These are phyloP conservation scores for Phytopythium mirpurense DNA, from an alignment of 352 stramenopile genomes.

Conservation along the genomic window DNA sequence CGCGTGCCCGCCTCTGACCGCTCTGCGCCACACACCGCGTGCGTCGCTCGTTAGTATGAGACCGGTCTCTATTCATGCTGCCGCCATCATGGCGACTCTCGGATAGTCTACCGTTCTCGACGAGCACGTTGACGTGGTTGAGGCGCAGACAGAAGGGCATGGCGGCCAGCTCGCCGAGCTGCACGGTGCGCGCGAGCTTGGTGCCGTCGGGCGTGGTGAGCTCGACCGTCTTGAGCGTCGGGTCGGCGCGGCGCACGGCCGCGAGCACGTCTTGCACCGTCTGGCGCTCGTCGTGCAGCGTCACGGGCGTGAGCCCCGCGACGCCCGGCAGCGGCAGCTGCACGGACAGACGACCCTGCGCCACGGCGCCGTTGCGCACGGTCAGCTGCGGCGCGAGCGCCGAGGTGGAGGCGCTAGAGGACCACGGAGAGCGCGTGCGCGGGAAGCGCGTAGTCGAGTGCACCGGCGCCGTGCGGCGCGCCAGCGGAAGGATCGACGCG, in stretches of 20 bases:
- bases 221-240: constrained; percentile 57
- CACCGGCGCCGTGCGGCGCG: not conserved
- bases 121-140: constrained; percentile 57
- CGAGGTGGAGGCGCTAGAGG: constrained; percentile 1
- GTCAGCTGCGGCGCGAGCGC: constrained; percentile 28
- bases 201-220: constrained; percentile 61
- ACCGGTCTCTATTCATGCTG: not conserved
- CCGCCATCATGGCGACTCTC: not conserved
- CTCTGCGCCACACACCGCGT: constrained; percentile 13
- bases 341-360: constrained; percentile 38
- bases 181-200: constrained; percentile 62
- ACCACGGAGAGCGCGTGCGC: not conserved
- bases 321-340: constrained; percentile 57
- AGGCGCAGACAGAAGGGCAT: constrained; percentile 69
- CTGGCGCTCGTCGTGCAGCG: constrained; percentile 26
- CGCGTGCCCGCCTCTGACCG: constrained; percentile 22
- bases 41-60: too few relatives aligned
- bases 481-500: not conserved
- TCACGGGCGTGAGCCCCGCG: constrained; percentile 42
- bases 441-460: constrained; percentile 1
- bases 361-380: constrained; percentile 36
- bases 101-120: constrained; percentile 38
- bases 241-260: constrained; percentile 39
- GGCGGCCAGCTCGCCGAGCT: constrained; percentile 47
- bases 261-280: constrained; percentile 53